Percentiles rank a stretch among this genome's conserved stretches.
Conservation (phyloP, 768 basidiomycete genomes). For the Trametes punicea region DNA sequence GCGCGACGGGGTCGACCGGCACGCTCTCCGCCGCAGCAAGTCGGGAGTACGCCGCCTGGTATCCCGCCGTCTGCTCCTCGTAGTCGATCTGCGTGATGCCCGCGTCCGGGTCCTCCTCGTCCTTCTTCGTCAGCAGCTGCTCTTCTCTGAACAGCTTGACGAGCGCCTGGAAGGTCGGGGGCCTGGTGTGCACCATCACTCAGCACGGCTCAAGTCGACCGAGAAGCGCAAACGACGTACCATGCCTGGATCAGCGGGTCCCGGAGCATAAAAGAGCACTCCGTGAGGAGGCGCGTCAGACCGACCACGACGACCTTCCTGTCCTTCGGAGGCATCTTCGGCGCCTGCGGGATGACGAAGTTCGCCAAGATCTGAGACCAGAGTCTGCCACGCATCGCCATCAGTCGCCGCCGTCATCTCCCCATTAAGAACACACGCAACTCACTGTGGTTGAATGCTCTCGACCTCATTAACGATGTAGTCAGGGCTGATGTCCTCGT, state of each 20-base stretch:
- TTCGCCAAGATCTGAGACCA: conserved; percentile 78
- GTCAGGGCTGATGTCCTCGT: conserved; percentile 73
- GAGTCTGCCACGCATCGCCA: conserved; percentile 40
- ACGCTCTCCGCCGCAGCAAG: conserved; percentile 61
- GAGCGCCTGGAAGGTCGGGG: conserved; percentile 62
- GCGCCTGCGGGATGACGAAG: conserved; percentile 76
- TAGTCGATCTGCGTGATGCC: conserved; percentile 78
- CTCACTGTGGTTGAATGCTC: conserved; percentile 80
- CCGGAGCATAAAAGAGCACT: conserved; percentile 66
- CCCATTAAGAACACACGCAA: neutral
- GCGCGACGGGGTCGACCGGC: conserved; percentile 36
- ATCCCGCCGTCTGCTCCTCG: conserved; percentile 87
- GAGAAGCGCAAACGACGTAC: conserved; percentile 35
- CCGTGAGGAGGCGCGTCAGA: conserved; percentile 71
- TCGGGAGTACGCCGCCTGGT: conserved; percentile 92
- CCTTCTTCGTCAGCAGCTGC: conserved; percentile 54
- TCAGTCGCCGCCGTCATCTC: neutral
- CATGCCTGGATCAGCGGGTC: conserved; percentile 63
- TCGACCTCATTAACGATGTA: conserved; percentile 76
- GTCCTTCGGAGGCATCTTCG: conserved; percentile 78
- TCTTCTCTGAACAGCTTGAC: conserved; percentile 77
- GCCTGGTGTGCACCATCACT: conserved; percentile 48
- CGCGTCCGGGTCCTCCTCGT: conserved; percentile 47
- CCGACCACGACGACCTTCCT: conserved; percentile 84
- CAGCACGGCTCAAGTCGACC: neutral